Evolutionary conservation across 129 eudicot genomes (phyloP).

Genomic region (Oenanthe sinensis): DNA sequence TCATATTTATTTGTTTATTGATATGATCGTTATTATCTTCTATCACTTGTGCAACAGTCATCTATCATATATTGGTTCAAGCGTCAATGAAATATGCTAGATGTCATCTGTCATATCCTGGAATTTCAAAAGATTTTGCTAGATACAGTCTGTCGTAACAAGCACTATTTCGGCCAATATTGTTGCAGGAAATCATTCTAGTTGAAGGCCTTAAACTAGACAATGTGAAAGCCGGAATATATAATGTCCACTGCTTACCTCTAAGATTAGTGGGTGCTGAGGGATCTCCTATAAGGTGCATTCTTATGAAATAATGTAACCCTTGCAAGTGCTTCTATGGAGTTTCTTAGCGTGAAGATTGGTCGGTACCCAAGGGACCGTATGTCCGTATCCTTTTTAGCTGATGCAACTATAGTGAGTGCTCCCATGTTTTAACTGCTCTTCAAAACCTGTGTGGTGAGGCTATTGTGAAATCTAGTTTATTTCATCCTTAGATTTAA

Average conservation of each 20-base stretch:
- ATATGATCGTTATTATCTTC: background rate
- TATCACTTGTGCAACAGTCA: background rate
- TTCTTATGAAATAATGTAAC: constrained; percentile 34
- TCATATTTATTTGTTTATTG: background rate
- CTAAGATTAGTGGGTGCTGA: constrained; percentile 67
- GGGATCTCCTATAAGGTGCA: constrained; percentile 85
- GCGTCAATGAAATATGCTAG: background rate
- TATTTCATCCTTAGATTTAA: background rate
- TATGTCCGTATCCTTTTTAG: background rate
- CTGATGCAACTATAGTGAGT: background rate
- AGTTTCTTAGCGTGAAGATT: background rate
- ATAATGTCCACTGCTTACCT: constrained; percentile 74
- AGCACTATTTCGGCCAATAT: background rate
- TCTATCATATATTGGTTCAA: background rate
- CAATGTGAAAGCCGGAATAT: constrained; percentile 41
- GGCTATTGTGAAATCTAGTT: background rate
- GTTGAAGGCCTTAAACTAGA: constrained; percentile 83
- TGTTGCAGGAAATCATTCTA: constrained; percentile 57
- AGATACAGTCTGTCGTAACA: background rate
- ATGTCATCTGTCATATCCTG: background rate
- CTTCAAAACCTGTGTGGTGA: background rate
- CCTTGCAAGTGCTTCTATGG: background rate
- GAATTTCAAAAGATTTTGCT: background rate
- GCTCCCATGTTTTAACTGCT: background rate
- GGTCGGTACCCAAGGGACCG: background rate